Evolutionary conservation across 306 rosid species (phyloP).

Genomic region (Ziziphus jujuba): DNA sequence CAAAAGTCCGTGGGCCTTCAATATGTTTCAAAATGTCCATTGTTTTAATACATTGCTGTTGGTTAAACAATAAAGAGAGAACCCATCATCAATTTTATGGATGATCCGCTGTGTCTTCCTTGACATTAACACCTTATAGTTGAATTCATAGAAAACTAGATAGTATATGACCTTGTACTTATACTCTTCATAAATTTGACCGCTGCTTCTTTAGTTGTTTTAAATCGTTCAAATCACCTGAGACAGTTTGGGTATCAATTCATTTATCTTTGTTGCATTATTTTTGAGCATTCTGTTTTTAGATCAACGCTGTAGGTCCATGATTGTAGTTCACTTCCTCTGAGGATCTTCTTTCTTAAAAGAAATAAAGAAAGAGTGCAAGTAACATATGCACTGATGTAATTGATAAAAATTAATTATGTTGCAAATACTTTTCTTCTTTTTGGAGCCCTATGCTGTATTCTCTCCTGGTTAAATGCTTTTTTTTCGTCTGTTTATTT

Average conservation of each 20-base stretch:
- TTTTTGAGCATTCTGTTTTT: neutral
- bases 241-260: neutral
- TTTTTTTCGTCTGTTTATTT: too few species aligned
- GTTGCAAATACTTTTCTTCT: too few species aligned
- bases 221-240: neutral
- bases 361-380: too few species aligned
- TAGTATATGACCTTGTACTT: neutral
- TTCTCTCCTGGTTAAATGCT: too few species aligned
- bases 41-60: neutral
- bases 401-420: too few species aligned
- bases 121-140: neutral
- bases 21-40: too few species aligned
- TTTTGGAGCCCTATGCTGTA: too few species aligned
- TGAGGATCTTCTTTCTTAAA: too few species aligned
- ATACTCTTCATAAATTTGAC: neutral
- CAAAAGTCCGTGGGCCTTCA: too few species aligned
- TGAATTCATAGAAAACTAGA: neutral
- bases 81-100: neutral
- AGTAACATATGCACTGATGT: too few species aligned
- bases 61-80: neutral
- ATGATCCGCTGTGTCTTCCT: neutral
- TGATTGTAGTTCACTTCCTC: too few species aligned
- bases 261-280: neutral
- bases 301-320: too few species aligned
- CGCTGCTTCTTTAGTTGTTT: neutral